These are phyloP conservation scores for Pythium dissotocum DNA, from an alignment of 352 stramenopile species.

Conservation along the genomic window DNA sequence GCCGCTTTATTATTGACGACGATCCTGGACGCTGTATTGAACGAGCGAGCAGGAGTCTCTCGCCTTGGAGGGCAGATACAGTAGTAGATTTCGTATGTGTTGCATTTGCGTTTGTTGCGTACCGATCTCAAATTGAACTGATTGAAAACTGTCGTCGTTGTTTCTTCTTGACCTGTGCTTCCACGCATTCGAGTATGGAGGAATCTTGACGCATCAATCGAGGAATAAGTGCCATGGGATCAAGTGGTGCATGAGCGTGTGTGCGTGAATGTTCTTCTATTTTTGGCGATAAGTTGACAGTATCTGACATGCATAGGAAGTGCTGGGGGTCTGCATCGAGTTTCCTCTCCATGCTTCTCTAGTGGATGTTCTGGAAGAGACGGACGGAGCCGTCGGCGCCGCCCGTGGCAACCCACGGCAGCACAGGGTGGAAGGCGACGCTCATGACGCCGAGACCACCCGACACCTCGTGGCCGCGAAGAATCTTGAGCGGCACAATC, in stretches of 20 bases:
- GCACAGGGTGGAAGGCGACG: conserved; percentile 96
- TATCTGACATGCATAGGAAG: conserved; percentile 10
- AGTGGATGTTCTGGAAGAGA: conserved; percentile 97
- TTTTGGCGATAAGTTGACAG: conserved; percentile 28
- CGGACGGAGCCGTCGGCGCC: conserved; percentile 95
- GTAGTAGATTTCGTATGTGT: conserved; percentile 15
- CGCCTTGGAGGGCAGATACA: neutral
- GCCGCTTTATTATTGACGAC: conserved; percentile 33
- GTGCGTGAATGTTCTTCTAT: conserved; percentile 23
- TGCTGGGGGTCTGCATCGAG: neutral
- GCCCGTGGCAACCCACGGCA: conserved; percentile 94
- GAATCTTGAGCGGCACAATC: conserved; percentile 99
- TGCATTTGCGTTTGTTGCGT: conserved; percentile 12
- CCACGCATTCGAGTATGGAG: neutral
- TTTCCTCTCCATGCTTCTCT: conserved; percentile 23
- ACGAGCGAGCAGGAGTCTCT: conserved; percentile 1
- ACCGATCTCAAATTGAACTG: conserved; percentile 3
- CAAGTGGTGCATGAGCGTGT: neutral
- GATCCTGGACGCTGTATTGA: conserved; percentile 1
- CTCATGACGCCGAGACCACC: conserved; percentile 95
- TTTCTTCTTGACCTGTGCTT: neutral
- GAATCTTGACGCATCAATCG: neutral
- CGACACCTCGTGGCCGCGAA: conserved; percentile 93
- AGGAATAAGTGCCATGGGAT: neutral
- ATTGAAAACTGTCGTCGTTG: conserved; percentile 7